Evolutionary conservation across 805 yeast genomes (phyloP), one percentile per base, ranked within the genome.

Genomic region (Lachancea meyersii): DNA sequence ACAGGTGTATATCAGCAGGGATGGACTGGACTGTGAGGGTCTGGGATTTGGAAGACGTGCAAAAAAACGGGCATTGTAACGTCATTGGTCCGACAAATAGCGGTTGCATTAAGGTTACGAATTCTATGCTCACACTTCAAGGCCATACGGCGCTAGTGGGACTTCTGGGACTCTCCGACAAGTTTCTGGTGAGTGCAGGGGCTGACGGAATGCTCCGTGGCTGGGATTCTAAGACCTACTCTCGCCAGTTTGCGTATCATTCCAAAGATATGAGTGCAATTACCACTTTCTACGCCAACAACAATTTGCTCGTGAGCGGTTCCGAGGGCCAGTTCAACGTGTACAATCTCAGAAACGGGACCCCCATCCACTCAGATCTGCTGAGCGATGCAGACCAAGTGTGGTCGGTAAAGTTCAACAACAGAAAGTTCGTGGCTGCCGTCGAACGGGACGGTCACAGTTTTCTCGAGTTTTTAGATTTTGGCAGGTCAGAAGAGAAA

Each of bases 81-180:
- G 50, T 49, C 17, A 52, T 57, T 4, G 42, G 38, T 33, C 36
- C 45, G 17, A 46, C 59, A 3, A 50, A 51, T 13, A 43, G 49
- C 2, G 53, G 57, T 18, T 60, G 60, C 41, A 52, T 55, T 4
- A 56, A 55, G 42, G 53, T 60, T 3, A 46, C 52, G 1, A 63
- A 60, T 10, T 55, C 65, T 38, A 63, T 85, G 38, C 70, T 79
- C 34, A 76, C 86, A 0, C 67, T 91, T 35, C 87, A 81, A 44
- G 97, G 96, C 1, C 98, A 93, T 61, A 80, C 86, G 1, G 85
- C 91, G 10, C 67, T 93, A 17, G 98, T 93, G 13, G 98, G 97
- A 0, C 68, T 93, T 35, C 70, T 91, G 21, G 86, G 86, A 35
- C 73, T 89, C 7, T 79, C 87, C 5, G 80, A 82, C 20, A 79